phyloP scores from a whole-genome alignment of 257 asterid genomes.

The Jaltomata sinuosa region DNA sequence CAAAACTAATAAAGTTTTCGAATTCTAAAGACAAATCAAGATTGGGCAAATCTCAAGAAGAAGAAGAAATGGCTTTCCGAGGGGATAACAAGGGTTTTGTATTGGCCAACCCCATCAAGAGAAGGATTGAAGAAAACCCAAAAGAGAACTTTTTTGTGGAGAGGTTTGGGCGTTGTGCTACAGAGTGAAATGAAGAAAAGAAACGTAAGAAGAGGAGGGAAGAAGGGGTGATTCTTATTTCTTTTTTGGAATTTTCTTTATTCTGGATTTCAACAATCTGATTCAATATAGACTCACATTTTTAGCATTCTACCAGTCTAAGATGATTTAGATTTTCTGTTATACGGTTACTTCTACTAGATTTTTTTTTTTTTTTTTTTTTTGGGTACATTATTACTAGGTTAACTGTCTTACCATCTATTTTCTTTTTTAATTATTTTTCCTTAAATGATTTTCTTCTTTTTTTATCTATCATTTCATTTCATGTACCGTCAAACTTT shows the following conservation, averaged over 20 bases:
- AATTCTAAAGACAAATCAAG: neutral
- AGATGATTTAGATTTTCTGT: neutral
- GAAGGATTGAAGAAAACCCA: neutral
- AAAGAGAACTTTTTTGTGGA: neutral
- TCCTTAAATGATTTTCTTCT: too few relatives aligned
- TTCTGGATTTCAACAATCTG: neutral
- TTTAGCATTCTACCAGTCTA: neutral
- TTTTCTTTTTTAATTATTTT: neutral
- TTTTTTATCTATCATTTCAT: neutral
- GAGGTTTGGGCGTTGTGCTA: neutral
- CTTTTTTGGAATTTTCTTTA: neutral
- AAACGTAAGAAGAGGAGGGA: slow-evolving; percentile 3
- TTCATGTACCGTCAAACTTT: too few relatives aligned
- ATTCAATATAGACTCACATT: neutral
- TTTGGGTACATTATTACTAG: neutral
- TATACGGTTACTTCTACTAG: neutral
- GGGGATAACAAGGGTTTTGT: neutral
- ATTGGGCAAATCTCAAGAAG: neutral
- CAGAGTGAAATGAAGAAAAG: neutral
- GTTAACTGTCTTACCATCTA: neutral
- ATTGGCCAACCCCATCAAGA: neutral
- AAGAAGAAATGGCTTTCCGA: neutral
- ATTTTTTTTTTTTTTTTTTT: too few relatives aligned
- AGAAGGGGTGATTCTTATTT: neutral
- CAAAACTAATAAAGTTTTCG: neutral